Evolutionary conservation across 2,329 filamentous ascomycete genomes (phyloP).

Genomic region (Huntiella bhutanensis): DNA sequence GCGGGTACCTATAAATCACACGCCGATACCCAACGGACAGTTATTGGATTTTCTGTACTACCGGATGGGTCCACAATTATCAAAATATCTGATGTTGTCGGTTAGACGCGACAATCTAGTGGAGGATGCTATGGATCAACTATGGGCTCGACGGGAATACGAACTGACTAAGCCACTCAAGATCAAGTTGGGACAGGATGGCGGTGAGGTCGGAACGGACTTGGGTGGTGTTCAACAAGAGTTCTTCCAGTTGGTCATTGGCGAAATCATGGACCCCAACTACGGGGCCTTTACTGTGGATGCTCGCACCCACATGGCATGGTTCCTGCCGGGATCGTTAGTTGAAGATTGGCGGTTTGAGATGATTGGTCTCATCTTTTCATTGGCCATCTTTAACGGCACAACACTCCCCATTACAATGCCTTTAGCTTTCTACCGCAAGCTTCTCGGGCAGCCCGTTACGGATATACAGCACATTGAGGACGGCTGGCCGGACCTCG

Average conservation of each 20-base stretch:
- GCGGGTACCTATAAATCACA: conserved; percentile 34
- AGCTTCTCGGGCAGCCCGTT: conserved; percentile 51
- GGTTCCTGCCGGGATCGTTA: conserved; percentile 68
- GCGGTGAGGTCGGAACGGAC: conserved; percentile 76
- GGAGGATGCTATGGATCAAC: conserved; percentile 61
- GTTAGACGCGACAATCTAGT: conserved; percentile 50
- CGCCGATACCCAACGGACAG: conserved; percentile 34
- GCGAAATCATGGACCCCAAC: conserved; percentile 57
- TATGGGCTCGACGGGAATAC: conserved; percentile 69
- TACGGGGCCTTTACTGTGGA: conserved; percentile 72
- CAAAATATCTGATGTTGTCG: conserved; percentile 51
- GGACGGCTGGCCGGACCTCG: conserved; percentile 74
- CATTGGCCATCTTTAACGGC: conserved; percentile 81
- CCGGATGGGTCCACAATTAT: conserved; percentile 45
- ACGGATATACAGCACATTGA: conserved; percentile 56
- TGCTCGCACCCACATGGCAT: conserved; percentile 55
- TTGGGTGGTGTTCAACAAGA: conserved; percentile 93
- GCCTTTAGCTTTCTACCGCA: conserved; percentile 65
- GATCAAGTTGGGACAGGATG: conserved; percentile 64
- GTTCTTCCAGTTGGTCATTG: conserved; percentile 73
- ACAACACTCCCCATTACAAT: conserved; percentile 81
- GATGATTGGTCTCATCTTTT: conserved; percentile 70
- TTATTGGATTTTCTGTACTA: conserved; percentile 44
- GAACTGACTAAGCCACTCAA: conserved; percentile 76
- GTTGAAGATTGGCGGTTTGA: conserved; percentile 84